These are phyloP conservation scores for Ocimum tenuiflorum DNA, from an alignment of 257 asterid species.

Conservation along the genomic window DNA sequence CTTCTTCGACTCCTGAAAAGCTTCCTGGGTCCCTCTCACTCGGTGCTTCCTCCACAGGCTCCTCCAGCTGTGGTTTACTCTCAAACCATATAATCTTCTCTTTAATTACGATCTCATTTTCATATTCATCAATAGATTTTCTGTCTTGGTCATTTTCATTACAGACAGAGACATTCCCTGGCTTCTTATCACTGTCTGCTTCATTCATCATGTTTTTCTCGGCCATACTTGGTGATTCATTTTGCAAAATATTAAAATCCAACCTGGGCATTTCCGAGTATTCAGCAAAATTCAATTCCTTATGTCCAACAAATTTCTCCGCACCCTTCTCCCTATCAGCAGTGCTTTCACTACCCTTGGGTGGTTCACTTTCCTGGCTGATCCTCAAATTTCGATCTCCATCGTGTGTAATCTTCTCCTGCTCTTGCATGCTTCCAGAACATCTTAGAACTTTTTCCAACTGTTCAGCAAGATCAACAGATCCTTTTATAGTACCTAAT, in stretches of 20 bases:
- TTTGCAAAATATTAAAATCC: constrained; percentile 16
- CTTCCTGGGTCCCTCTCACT: constrained; percentile 23
- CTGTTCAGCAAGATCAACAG: constrained; percentile 15
- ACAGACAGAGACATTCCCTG: constrained; percentile 22
- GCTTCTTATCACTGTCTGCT: constrained; percentile 17
- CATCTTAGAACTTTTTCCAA: constrained; percentile 14
- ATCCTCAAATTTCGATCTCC: constrained; percentile 17
- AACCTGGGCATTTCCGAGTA: constrained; percentile 11
- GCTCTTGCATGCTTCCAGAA: constrained; percentile 26
- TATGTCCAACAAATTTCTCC: constrained; percentile 17
- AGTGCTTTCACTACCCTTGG: constrained; percentile 7
- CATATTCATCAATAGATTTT: constrained; percentile 28
- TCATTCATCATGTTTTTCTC: constrained; percentile 21
- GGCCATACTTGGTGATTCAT: constrained; percentile 17
- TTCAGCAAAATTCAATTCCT: constrained; percentile 13
- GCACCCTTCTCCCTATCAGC: constrained; percentile 19
- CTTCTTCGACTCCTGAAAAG: constrained; percentile 22
- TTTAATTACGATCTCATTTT: constrained; percentile 20
- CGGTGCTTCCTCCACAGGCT: constrained; percentile 21
- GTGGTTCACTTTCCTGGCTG: constrained; percentile 23
- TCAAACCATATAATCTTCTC: constrained; percentile 28
- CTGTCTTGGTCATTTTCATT: constrained; percentile 27
- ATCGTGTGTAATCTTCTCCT: constrained; percentile 19
- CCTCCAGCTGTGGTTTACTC: constrained; percentile 32
- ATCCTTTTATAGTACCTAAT: constrained; percentile 9